Conservation (phyloP, 495 filamentous ascomycete genomes). For the Neurospora sp. region DNA sequence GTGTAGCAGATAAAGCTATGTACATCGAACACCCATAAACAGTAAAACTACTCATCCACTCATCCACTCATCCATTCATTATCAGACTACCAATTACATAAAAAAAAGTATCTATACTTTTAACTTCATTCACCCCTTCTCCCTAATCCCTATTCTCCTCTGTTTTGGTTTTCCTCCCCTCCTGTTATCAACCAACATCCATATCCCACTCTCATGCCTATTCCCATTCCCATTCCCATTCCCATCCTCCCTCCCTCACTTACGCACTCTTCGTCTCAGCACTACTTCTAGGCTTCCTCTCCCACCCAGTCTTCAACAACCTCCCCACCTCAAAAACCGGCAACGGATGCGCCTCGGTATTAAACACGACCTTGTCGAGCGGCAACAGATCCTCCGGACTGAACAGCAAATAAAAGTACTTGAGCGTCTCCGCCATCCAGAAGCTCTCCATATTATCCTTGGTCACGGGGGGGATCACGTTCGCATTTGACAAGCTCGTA, state of each 20-base stretch:
- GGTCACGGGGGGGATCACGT: conserved; percentile 49
- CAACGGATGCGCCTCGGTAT: conserved; percentile 90
- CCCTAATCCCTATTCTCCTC: background rate
- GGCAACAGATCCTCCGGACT: conserved; percentile 74
- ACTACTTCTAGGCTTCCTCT: conserved; percentile 47
- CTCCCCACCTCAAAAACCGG: conserved; percentile 73
- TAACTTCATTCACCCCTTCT: background rate
- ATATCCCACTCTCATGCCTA: background rate
- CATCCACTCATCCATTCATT: background rate
- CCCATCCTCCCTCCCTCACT: background rate
- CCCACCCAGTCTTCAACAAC: conserved; percentile 81
- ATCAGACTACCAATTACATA: background rate
- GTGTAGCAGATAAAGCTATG: background rate
- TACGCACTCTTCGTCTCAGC: conserved; percentile 18
- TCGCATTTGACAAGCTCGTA: conserved; percentile 69
- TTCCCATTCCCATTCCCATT: background rate
- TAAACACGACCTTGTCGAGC: conserved; percentile 78
- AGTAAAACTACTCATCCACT: background rate
- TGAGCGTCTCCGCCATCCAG: conserved; percentile 96
- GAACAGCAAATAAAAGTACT: conserved; percentile 95
- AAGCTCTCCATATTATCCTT: conserved; percentile 91
- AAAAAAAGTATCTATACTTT: background rate
- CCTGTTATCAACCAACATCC: background rate
- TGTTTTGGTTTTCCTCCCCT: background rate
- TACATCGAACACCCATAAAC: background rate